These are phyloP conservation scores for Zymoseptoria tritici DNA, from an alignment of 2,329 filamentous ascomycete species.

Conservation along the genomic window DNA sequence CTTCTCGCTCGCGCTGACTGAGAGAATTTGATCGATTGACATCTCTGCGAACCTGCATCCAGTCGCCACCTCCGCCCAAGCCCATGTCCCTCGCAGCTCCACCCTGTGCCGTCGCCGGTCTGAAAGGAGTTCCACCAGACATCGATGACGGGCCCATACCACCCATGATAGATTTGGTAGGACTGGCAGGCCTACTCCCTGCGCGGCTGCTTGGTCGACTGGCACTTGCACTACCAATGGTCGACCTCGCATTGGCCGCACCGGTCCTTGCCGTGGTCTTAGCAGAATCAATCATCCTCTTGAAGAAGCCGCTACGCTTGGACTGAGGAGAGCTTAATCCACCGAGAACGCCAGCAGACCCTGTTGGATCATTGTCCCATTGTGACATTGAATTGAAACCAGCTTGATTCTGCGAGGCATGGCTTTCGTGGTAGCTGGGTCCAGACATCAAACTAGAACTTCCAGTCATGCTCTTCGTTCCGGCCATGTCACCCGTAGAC, in stretches of 20 bases:
- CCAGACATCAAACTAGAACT: slow-evolving; percentile 41
- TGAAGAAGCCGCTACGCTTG: slow-evolving; percentile 79
- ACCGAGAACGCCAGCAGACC: slow-evolving; percentile 63
- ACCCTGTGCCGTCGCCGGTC: slow-evolving; percentile 21
- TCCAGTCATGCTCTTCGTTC: slow-evolving; percentile 43
- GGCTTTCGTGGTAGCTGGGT: slow-evolving; percentile 73
- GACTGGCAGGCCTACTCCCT: slow-evolving; percentile 38
- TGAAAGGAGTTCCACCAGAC: slow-evolving; percentile 40
- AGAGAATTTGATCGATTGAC: slow-evolving; percentile 92
- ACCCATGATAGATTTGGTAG: slow-evolving; percentile 41
- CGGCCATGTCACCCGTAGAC: slow-evolving; percentile 22
- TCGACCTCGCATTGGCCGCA: slow-evolving; percentile 80
- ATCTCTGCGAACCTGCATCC: slow-evolving; percentile 95
- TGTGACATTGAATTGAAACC: slow-evolving; percentile 60
- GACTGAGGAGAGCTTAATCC: slow-evolving; percentile 68
- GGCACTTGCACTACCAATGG: slow-evolving; percentile 56
- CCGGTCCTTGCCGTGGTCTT: slow-evolving; percentile 69
- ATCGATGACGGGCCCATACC: slow-evolving; percentile 47
- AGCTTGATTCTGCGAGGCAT: slow-evolving; percentile 50
- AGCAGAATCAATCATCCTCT: slow-evolving; percentile 87
- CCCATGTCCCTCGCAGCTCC: slow-evolving; percentile 62
- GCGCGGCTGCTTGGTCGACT: slow-evolving; percentile 28
- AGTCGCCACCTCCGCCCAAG: slow-evolving; percentile 60
- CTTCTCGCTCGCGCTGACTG: slow-evolving; percentile 76
- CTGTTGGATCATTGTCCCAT: slow-evolving; percentile 52